These are phyloP conservation scores for Wickerhamiella parazyma DNA, from an alignment of 805 yeast genomes.

Conservation along the genomic window DNA sequence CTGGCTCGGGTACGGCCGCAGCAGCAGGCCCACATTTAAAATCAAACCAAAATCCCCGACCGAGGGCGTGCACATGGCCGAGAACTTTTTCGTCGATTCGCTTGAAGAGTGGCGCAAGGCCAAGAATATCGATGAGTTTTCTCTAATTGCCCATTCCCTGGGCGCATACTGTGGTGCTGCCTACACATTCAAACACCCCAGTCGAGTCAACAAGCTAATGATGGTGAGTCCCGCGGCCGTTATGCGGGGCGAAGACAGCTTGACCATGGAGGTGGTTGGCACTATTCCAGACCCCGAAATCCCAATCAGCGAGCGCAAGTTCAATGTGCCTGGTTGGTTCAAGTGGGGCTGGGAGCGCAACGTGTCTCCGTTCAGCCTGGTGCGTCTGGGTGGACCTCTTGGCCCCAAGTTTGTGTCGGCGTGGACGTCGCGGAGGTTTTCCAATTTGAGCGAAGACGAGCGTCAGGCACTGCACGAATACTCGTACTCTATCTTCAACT, in stretches of 20 bases:
- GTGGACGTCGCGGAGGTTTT: conserved; percentile 77
- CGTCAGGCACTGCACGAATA: conserved; percentile 54
- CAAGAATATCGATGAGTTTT: conserved; percentile 37
- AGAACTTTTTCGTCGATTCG: conserved; percentile 51
- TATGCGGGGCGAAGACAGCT: conserved; percentile 31
- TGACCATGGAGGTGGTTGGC: conserved; percentile 17
- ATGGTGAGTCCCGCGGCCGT: conserved; percentile 88
- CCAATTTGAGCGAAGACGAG: conserved; percentile 36
- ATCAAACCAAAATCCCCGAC: conserved; percentile 18
- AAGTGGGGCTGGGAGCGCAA: conserved; percentile 72
- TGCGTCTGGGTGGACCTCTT: conserved; percentile 61
- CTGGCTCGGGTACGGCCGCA: conserved; percentile 79
- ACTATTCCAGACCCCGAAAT: conserved; percentile 11
- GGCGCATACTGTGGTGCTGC: conserved; percentile 74
- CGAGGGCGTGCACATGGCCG: conserved; percentile 38
- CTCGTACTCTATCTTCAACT: conserved; percentile 70
- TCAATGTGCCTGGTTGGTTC: conserved; percentile 54
- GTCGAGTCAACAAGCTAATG: conserved; percentile 50
- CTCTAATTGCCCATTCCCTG: conserved; percentile 75
- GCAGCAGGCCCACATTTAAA: conserved; percentile 59
- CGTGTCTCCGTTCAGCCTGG: conserved; percentile 71
- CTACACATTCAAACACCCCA: conserved; percentile 49
- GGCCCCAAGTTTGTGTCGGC: conserved; percentile 81
- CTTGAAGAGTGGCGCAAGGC: conserved; percentile 47
- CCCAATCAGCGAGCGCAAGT: conserved; percentile 8